A percentile compares a stretch with the other conserved stretches of the same genome.
phyloP scores from a whole-genome alignment of 176 grass and related monocot genomes.

The Elaeis guineensis region DNA sequence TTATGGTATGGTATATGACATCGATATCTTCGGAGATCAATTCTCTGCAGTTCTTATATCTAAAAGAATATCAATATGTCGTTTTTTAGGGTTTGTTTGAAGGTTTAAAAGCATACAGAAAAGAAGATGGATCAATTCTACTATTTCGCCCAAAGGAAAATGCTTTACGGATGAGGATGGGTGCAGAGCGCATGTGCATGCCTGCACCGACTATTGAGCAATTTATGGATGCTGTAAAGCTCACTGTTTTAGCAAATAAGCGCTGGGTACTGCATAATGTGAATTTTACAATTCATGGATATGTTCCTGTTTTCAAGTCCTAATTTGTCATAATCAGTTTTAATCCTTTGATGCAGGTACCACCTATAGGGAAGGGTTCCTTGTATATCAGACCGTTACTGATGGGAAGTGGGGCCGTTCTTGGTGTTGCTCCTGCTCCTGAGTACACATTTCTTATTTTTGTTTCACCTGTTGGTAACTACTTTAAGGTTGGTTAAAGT shows the following conservation, averaged over 20 bases:
- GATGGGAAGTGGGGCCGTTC: slow-evolving; percentile 78
- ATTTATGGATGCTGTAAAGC: slow-evolving; percentile 82
- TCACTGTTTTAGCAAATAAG: slow-evolving; percentile 79
- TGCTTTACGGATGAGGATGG: slow-evolving; percentile 65
- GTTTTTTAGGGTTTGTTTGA: slow-evolving; percentile 74
- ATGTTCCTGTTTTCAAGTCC: slow-evolving; percentile 3
- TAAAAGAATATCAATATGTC: not conserved
- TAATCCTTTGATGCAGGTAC: slow-evolving; percentile 36
- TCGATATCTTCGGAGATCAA: too few relatives aligned
- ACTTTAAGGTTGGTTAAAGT: slow-evolving; percentile 66
- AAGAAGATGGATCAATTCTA: slow-evolving; percentile 61
- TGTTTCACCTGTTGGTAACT: slow-evolving; percentile 94
- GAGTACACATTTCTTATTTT: slow-evolving; percentile 95
- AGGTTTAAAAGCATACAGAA: slow-evolving; percentile 81
- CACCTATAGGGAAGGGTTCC: slow-evolving; percentile 85
- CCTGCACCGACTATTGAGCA: slow-evolving; percentile 61
- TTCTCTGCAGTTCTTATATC: not conserved
- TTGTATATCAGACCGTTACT: slow-evolving; percentile 88
- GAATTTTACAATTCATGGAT: not conserved
- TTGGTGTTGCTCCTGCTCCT: slow-evolving; percentile 81
- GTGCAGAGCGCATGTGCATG: slow-evolving; percentile 92
- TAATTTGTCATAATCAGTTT: not conserved
- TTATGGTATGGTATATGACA: too few relatives aligned
- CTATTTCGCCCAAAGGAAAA: slow-evolving; percentile 95
- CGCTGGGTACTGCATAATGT: slow-evolving; percentile 51